Percentiles rank a stretch among this genome's conserved stretches.
phyloP scores from a whole-genome alignment of 2,329 filamentous ascomycete genomes.

The Endocalyx cinctus region DNA sequence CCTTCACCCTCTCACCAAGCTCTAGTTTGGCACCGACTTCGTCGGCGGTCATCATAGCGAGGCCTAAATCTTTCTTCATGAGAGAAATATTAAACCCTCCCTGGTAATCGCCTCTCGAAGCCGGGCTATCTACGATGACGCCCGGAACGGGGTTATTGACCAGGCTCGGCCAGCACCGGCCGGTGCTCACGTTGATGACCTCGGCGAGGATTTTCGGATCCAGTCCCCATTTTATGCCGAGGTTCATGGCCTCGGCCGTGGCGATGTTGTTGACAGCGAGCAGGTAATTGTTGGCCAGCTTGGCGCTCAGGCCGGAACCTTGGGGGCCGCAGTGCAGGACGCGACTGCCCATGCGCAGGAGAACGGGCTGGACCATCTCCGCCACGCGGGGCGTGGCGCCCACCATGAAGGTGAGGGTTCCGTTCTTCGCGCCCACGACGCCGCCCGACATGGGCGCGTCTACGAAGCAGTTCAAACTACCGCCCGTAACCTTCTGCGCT shows the following conservation, averaged over 20 bases:
- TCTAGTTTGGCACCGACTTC: slow-evolving; percentile 63
- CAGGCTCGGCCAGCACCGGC: slow-evolving; percentile 94
- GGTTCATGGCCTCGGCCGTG: slow-evolving; percentile 61
- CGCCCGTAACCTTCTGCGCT: slow-evolving; percentile 60
- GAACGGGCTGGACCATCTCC: slow-evolving; percentile 59
- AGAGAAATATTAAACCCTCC: slow-evolving; percentile 74
- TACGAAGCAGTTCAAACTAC: slow-evolving; percentile 71
- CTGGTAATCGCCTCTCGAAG: slow-evolving; percentile 67
- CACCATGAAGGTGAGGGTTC: slow-evolving; percentile 93
- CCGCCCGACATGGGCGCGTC: slow-evolving; percentile 97
- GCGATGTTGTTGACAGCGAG: slow-evolving; percentile 87
- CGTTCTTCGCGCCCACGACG: slow-evolving; percentile 83
- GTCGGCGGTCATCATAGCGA: slow-evolving; percentile 67
- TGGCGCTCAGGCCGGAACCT: slow-evolving; percentile 81
- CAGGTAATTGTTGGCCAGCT: slow-evolving; percentile 96
- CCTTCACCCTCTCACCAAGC: slow-evolving; percentile 57
- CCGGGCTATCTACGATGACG: slow-evolving; percentile 71
- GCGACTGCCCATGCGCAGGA: slow-evolving; percentile 79
- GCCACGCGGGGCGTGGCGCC: slow-evolving; percentile 62
- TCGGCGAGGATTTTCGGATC: slow-evolving; percentile 65
- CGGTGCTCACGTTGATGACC: slow-evolving; percentile 90
- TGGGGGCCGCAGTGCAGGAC: slow-evolving; percentile 83
- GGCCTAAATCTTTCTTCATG: slow-evolving; percentile 75
- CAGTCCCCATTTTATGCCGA: slow-evolving; percentile 57
- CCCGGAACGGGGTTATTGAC: slow-evolving; percentile 92